phyloP scores from a whole-genome alignment of 2,329 filamentous ascomycete species.

The Paecilomyces niveus region DNA sequence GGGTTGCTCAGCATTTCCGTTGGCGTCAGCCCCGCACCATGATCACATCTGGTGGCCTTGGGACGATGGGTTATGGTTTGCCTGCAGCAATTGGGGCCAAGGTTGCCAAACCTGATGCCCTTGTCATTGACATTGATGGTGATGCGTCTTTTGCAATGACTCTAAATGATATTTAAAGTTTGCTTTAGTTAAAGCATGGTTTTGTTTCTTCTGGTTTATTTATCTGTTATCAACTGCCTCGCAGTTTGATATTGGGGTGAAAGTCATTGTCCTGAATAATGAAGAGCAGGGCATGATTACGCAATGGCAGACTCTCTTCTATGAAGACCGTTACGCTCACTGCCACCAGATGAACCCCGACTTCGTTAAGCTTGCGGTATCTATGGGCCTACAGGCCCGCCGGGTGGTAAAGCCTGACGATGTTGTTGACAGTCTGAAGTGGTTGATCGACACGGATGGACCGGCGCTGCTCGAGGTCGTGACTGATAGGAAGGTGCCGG shows the following conservation, averaged over 20 bases:
- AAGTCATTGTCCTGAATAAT: constrained; percentile 84
- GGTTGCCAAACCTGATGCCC: constrained; percentile 65
- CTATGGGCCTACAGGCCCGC: constrained; percentile 70
- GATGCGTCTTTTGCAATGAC: constrained; percentile 93
- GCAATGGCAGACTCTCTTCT: constrained; percentile 89
- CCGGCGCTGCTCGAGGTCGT: constrained; percentile 79
- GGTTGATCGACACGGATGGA: constrained; percentile 73
- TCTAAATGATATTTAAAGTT: too few relatives aligned
- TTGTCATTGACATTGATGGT: constrained; percentile 86
- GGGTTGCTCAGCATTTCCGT: constrained; percentile 84
- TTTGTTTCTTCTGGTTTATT: too few relatives aligned
- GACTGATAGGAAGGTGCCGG: constrained; percentile 63
- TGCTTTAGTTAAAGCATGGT: too few relatives aligned
- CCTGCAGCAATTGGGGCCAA: constrained; percentile 87
- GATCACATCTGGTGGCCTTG: constrained; percentile 84
- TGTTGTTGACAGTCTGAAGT: constrained; percentile 63
- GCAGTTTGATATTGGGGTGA: constrained; percentile 87
- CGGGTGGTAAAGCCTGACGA: constrained; percentile 64
- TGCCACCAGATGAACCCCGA: constrained; percentile 82
- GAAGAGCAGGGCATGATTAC: constrained; percentile 93
- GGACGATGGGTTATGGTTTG: constrained; percentile 85
- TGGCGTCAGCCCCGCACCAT: constrained; percentile 81
- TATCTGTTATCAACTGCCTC: constrained; percentile 74
- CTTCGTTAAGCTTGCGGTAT: constrained; percentile 78
- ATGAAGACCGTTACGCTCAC: constrained; percentile 75